Percentiles rank a stretch among this genome's conserved stretches.
phyloP scores from a whole-genome alignment of 345 rosid genomes.

The Angophora floribunda region DNA sequence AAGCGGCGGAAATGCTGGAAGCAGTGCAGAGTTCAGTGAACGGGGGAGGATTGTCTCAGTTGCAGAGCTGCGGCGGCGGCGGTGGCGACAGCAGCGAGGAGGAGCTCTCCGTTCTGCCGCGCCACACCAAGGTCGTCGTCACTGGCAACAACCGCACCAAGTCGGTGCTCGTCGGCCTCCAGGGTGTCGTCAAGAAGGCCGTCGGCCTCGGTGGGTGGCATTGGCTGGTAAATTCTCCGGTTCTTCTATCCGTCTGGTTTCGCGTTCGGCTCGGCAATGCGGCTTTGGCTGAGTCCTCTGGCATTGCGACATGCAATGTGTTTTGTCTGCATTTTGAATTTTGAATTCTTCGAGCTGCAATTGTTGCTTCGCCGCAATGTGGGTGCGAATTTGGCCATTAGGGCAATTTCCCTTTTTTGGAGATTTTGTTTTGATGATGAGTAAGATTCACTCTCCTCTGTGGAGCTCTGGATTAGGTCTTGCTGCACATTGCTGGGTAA shows the following conservation, averaged over 20 bases:
- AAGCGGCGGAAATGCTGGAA: constrained; percentile 41
- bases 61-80: constrained; percentile 21
- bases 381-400: neutral
- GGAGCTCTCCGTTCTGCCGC: constrained; percentile 85
- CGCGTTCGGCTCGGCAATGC: neutral
- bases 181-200: constrained; percentile 93
- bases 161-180: constrained; percentile 93
- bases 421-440: neutral
- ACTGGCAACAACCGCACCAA: constrained; percentile 98
- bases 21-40: constrained; percentile 50
- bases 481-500: neutral
- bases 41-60: constrained; percentile 59
- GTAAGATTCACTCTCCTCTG: neutral
- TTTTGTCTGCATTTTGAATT: neutral
- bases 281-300: neutral
- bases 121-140: constrained; percentile 91
- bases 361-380: neutral
- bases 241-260: neutral
- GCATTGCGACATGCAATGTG: neutral
- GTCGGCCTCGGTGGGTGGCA: constrained; percentile 99
- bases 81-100: constrained; percentile 75
- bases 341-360: neutral
- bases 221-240: constrained; percentile 61
- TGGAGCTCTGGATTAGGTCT: neutral
- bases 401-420: neutral